Evolutionary conservation across 1,284 basidiomycete species (phyloP), one percentile per base, ranked within the genome.

Genomic region (Boletus semigastroideus): DNA sequence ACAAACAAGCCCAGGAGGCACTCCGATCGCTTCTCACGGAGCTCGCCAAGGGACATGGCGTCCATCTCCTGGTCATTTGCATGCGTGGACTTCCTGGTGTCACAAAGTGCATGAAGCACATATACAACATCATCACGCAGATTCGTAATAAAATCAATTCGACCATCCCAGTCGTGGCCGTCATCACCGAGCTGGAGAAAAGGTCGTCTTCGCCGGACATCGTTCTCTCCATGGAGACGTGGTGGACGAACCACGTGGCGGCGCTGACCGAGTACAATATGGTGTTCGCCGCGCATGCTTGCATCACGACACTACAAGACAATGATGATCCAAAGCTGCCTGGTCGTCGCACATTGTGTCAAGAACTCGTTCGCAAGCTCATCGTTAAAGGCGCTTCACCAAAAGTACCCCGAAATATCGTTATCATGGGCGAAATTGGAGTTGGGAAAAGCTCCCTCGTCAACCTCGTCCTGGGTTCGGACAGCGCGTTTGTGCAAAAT

Each of bases 131-230:
- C 20, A 53, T 72, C 45, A 40, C 43, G 3, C 52, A 58, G 8
- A 63, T 70, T 39, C 58, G 62, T 30, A 54, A 60, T 8, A 62
- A 54, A 43, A 51, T 54, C 16, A 46, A 56, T 11, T 51, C 55
- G 1, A 53, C 57, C 4, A 42, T 54, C 14, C 70, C 71, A 1
- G 45, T 68, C 19, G 58, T 56, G 7, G 48, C 65, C 9, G 51
- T 70, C 45, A n/a, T 72, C 48, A 73, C 70, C 17, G 70, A 69
- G n/a, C 65, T 73, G 11, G 70, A 71, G 53, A 61, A 69, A 38
- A 40, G 52, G 30, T 69, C 65, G 7, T 27, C 51, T 19, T 28
- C n/a, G 3, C 54, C 63, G 17, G 45, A 62, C 12, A 48, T 62
- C 41, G 36, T 65, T 12, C 31, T 37, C 3, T 66, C 61, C 33